Evolutionary conservation across 441 rosid species (phyloP).

Genomic region (Cnidoscolus chayamansa): DNA sequence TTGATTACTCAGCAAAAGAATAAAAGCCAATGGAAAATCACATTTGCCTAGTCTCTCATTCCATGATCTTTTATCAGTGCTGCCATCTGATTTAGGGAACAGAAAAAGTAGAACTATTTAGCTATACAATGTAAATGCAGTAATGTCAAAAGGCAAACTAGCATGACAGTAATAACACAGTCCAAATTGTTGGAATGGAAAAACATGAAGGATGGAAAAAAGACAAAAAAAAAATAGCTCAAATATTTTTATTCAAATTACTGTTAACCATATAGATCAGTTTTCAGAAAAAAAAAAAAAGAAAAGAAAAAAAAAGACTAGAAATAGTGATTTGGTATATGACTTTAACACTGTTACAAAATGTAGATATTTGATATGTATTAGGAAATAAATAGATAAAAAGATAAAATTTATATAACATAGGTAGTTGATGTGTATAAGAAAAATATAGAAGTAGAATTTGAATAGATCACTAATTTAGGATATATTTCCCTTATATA

Average conservation of each 20-base stretch:
- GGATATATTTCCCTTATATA: too few species aligned
- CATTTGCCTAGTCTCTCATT: slow-evolving; percentile 75
- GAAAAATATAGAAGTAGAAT: too few species aligned
- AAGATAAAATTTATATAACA: too few species aligned
- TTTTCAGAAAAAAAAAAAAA: not conserved
- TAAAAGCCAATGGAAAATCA: slow-evolving; percentile 74
- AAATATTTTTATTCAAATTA: not conserved
- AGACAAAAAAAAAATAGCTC: not conserved
- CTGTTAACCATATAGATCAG: not conserved
- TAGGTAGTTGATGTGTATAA: too few species aligned
- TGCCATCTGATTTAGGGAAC: slow-evolving; percentile 55
- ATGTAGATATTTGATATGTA: too few species aligned
- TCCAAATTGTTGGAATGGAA: not conserved
- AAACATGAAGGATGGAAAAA: slow-evolving; percentile 1
- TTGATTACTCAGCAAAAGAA: slow-evolving; percentile 49
- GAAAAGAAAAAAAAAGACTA: not conserved
- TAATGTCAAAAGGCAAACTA: slow-evolving; percentile 14
- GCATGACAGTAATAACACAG: not conserved
- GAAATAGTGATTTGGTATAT: not conserved
- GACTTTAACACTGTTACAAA: not conserved
- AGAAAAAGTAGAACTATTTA: slow-evolving; percentile 7
- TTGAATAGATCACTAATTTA: too few species aligned
- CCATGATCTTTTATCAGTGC: slow-evolving; percentile 67
- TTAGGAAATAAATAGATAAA: too few species aligned
- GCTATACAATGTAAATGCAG: not conserved